Evolutionary conservation across 2,329 filamentous ascomycete genomes (phyloP), one percentile per base, ranked within the genome.

Genomic region (Cladosporium sp.): DNA sequence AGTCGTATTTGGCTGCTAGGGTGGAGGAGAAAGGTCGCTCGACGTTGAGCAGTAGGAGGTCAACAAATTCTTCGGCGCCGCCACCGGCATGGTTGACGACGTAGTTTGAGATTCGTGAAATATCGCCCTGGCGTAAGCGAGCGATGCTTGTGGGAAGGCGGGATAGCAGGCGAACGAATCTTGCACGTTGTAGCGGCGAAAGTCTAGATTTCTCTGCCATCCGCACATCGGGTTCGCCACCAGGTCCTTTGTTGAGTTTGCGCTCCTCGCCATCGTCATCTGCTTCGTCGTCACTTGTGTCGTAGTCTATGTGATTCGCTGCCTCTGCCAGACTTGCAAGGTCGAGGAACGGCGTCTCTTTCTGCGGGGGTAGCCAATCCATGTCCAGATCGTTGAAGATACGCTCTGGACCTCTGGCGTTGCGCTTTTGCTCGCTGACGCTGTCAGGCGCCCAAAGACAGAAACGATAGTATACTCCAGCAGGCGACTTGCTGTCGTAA

Each of bases 401-500:
- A 8, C 73, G 76, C 1, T 67, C 66, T 1, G 64, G 61, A 11
- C 59, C 63, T 25, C 60, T 58, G 3, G 61, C 60, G 8, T 60
- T 82, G 19, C 88, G 60, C 61, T 67, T 62, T 61, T 68, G 62
- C n/a, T 67, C 77, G 1, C 81, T 80, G 4, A 87, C 49, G 7
- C 65, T 63, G 12, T 68, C 62, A 3, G 65, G 62, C 11, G 56
- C 87, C 89, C 92, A 97, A 45, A 97, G 70, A 45, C 90, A 85
- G 89, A 91, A 97, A 43, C 94, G 86, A 73, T 97, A 97, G 83
- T 92, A 99, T 15, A 95, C 84, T 15, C 88, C 93, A 25, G 86
- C 92, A 62, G 82, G 80, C 68, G 87, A 92, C 64, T 87, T 83
- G 19, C 92, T 83, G 72, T 97, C 88, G 87, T 90, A 99, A 5